These are phyloP conservation scores for Puya raimondii DNA, from an alignment of 176 grass and related monocot genomes.

Conservation along the genomic window DNA sequence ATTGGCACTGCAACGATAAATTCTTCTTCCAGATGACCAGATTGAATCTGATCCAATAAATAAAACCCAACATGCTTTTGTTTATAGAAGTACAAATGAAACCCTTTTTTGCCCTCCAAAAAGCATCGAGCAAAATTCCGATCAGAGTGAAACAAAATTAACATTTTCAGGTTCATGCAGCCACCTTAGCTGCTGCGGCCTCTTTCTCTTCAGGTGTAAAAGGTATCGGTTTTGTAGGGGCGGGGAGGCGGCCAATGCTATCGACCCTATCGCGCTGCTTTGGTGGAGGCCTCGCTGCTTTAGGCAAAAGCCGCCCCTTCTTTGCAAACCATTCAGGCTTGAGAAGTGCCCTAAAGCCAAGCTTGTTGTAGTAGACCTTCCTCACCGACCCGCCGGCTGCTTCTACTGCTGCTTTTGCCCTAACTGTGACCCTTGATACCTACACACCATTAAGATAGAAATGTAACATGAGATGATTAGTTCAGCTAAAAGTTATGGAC, in stretches of 20 bases:
- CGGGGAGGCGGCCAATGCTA: constrained; percentile 74
- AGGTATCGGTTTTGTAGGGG: constrained; percentile 70
- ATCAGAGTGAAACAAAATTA: too few relatives aligned
- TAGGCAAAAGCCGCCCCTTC: constrained; percentile 75
- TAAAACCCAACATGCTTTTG: too few relatives aligned
- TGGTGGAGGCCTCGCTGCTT: constrained; percentile 69
- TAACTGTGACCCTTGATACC: constrained; percentile 57
- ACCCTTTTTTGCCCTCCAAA: too few relatives aligned
- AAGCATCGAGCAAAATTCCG: too few relatives aligned
- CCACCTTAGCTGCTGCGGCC: constrained; percentile 30
- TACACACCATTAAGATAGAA: background rate
- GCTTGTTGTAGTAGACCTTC: constrained; percentile 84
- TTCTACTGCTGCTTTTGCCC: constrained; percentile 76
- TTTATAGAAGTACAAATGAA: too few relatives aligned
- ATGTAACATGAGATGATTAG: background rate
- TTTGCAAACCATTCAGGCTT: constrained; percentile 92
- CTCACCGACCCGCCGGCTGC: constrained; percentile 75
- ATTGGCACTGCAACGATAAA: too few relatives aligned
- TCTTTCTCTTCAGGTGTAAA: constrained; percentile 49
- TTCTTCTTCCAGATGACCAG: too few relatives aligned
- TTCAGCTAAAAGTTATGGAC: background rate
- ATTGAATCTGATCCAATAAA: too few relatives aligned
- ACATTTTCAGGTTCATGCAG: background rate
- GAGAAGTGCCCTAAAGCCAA: constrained; percentile 78
- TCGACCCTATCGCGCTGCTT: constrained; percentile 78